A percentile compares a stretch with the other conserved stretches of the same genome.
Evolutionary conservation across 257 asterid genomes (phyloP).

Genomic region (Prunella vulgaris): DNA sequence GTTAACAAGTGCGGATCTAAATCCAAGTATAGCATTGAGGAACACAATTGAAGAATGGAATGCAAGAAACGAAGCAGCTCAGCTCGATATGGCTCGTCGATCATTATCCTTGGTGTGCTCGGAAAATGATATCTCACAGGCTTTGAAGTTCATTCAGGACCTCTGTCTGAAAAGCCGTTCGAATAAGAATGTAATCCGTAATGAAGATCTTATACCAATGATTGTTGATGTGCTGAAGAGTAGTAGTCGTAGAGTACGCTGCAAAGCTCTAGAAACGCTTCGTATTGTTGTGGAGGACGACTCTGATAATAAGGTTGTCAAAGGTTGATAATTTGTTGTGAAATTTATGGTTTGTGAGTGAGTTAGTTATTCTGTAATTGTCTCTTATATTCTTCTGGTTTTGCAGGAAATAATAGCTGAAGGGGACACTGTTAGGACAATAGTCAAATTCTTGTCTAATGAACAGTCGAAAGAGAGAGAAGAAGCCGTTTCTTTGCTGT

Average conservation of each 20-base stretch:
- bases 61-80: slow-evolving; percentile 91
- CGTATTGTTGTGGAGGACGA: slow-evolving; percentile 78
- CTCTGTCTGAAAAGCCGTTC: slow-evolving; percentile 59
- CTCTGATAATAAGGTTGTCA: slow-evolving; percentile 81
- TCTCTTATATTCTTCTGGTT: slow-evolving; percentile 16
- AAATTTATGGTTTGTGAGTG: background rate
- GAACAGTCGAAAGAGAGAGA: slow-evolving; percentile 86
- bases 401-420: slow-evolving; percentile 88
- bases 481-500: slow-evolving; percentile 79
- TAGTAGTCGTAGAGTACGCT: slow-evolving; percentile 63
- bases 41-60: slow-evolving; percentile 94
- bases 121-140: slow-evolving; percentile 59
- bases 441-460: slow-evolving; percentile 70
- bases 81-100: slow-evolving; percentile 82
- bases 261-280: slow-evolving; percentile 82
- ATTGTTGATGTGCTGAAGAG: slow-evolving; percentile 66
- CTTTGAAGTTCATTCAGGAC: slow-evolving; percentile 61
- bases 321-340: slow-evolving; percentile 30
- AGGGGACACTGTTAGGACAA: slow-evolving; percentile 81
- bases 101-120: slow-evolving; percentile 48
- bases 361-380: slow-evolving; percentile 11
- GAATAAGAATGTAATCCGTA: slow-evolving; percentile 61
- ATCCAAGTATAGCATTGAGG: slow-evolving; percentile 83
- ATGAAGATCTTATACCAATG: slow-evolving; percentile 77
- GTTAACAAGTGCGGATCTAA: slow-evolving; percentile 65